A percentile compares a stretch with the other conserved stretches of the same genome.
Conservation (phyloP, 371 early-diverging fungal species). For the Coemansia sp. region DNA sequence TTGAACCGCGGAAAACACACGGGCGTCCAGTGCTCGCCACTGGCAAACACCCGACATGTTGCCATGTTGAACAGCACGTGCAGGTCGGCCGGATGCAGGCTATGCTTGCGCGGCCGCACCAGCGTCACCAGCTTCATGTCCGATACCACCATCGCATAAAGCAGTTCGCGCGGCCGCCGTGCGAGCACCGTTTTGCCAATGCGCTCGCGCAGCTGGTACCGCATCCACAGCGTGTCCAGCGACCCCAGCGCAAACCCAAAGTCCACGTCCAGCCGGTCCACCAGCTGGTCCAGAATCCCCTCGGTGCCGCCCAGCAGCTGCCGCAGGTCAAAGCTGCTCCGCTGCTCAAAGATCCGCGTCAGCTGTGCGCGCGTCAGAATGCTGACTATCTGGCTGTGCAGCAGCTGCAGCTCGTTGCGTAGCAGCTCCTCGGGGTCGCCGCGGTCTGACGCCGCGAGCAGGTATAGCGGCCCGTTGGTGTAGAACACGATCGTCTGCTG, state of each 20-base stretch:
- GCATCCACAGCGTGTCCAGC: slow-evolving; percentile 73
- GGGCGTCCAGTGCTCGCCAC: slow-evolving; percentile 90
- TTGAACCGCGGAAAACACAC: slow-evolving; percentile 94
- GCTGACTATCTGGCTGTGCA: slow-evolving; percentile 86
- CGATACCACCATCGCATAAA: slow-evolving; percentile 78
- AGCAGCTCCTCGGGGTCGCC: slow-evolving; percentile 82
- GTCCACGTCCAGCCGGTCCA: slow-evolving; percentile 67
- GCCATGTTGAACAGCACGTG: slow-evolving; percentile 84
- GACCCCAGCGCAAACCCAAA: slow-evolving; percentile 76
- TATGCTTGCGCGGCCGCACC: slow-evolving; percentile 73
- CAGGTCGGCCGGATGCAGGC: slow-evolving; percentile 81
- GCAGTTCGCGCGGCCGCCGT: slow-evolving; percentile 52
- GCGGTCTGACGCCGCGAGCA: slow-evolving; percentile 76
- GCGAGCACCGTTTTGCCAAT: slow-evolving; percentile 65
- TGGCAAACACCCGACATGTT: slow-evolving; percentile 69
- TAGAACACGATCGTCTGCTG: slow-evolving; percentile 81
- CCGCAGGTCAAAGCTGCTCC: slow-evolving; percentile 88
- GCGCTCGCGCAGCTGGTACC: slow-evolving; percentile 63
- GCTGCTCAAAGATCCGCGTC: slow-evolving; percentile 80
- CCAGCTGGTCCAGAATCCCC: slow-evolving; percentile 78
- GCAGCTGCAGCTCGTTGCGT: slow-evolving; percentile 72
- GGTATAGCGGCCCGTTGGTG: slow-evolving; percentile 77
- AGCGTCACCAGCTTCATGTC: slow-evolving; percentile 75
- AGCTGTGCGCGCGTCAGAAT: slow-evolving; percentile 81
- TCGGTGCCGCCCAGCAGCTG: slow-evolving; percentile 82